Percentiles rank a stretch among this genome's conserved stretches.
phyloP scores from a whole-genome alignment of 352 stramenopile genomes.

The Phytopythium vexans region DNA sequence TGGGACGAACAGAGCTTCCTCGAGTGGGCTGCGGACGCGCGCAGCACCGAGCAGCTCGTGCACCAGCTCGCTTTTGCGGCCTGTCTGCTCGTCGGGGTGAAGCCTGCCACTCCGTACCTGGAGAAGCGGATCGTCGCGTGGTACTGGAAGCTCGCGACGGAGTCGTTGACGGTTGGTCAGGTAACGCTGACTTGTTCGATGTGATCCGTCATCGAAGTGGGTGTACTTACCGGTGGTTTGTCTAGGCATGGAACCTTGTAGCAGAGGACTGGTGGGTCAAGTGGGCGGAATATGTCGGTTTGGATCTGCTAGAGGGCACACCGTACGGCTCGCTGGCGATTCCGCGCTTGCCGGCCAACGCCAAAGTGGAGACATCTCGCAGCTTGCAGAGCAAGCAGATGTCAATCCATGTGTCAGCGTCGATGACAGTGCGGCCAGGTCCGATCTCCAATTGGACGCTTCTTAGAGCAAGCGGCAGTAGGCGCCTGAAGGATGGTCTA shows the following conservation, averaged over 20 bases:
- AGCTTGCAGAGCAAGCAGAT: constrained; percentile 6
- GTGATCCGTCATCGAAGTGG: constrained; percentile 8
- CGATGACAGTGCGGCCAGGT: constrained; percentile 35
- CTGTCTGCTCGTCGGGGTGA: constrained; percentile 75
- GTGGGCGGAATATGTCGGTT: constrained; percentile 72
- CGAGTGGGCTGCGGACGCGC: constrained; percentile 37
- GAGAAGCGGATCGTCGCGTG: constrained; percentile 74
- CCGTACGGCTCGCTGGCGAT: constrained; percentile 51
- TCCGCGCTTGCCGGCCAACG: constrained; percentile 42
- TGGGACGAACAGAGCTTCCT: constrained; percentile 50
- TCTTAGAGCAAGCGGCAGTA: constrained; percentile 69
- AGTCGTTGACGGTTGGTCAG: constrained; percentile 45
- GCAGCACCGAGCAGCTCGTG: constrained; percentile 48
- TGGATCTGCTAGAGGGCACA: constrained; percentile 64
- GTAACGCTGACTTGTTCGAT: constrained; percentile 17
- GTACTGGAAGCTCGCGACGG: constrained; percentile 60
- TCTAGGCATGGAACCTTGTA: constrained; percentile 72
- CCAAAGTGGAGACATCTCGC: constrained; percentile 22
- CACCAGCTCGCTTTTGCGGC: constrained; percentile 71
- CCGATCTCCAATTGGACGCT: constrained; percentile 81
- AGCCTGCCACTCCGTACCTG: constrained; percentile 55
- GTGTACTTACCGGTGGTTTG: constrained; percentile 5
- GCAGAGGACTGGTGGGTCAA: constrained; percentile 74
- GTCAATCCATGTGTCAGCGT: constrained; percentile 9
- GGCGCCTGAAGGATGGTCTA: constrained; percentile 71